These are phyloP conservation scores for Trichoderma sp. DNA, from an alignment of 2,329 filamentous ascomycete genomes.

Conservation along the genomic window DNA sequence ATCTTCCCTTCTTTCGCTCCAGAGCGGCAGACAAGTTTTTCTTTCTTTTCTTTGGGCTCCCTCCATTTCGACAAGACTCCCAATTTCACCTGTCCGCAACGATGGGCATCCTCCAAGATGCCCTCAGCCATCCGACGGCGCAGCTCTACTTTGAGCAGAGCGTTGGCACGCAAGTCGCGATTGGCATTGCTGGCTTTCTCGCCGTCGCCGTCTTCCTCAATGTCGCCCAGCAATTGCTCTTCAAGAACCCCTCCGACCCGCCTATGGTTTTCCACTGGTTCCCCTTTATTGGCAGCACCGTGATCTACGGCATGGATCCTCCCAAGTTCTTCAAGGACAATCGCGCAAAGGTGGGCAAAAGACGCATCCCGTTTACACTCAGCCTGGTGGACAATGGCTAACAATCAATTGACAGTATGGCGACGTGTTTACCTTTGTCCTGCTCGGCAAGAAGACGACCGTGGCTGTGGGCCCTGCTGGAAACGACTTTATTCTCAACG, in stretches of 20 bases:
- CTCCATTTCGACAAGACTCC: neutral
- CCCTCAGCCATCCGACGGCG: conserved; percentile 47
- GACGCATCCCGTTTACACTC: neutral
- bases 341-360: conserved; percentile 63
- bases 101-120: conserved; percentile 58
- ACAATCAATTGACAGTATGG: conserved; percentile 59
- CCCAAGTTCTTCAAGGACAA: conserved; percentile 78
- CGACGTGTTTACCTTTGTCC: conserved; percentile 84
- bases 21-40: neutral
- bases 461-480: conserved; percentile 78
- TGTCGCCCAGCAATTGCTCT: conserved; percentile 73
- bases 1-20: neutral
- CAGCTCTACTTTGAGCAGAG: conserved; percentile 50
- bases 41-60: neutral
- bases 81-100: neutral
- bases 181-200: conserved; percentile 44
- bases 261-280: conserved; percentile 80
- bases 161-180: conserved; percentile 45
- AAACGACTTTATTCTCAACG: conserved; percentile 90
- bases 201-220: conserved; percentile 68
- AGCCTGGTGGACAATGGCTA: neutral
- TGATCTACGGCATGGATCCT: conserved; percentile 93
- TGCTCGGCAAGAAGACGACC: conserved; percentile 86
- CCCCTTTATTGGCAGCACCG: conserved; percentile 82
- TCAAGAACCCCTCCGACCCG: conserved; percentile 78